Conservation (phyloP, 352 stramenopile species). For the Globisporangium cederbergense region DNA sequence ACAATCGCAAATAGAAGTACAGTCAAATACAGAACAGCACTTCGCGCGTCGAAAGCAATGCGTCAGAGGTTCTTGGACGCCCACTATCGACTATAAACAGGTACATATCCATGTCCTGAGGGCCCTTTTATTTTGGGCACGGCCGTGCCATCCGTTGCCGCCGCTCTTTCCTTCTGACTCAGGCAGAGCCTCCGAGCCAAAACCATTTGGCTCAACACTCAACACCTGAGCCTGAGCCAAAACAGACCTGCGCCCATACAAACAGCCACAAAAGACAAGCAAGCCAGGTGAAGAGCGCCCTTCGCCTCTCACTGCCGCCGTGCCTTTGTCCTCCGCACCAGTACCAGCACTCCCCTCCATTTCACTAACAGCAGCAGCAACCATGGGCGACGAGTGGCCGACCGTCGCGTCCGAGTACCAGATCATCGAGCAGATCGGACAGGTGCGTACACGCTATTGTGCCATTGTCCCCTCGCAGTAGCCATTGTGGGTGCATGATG, state of each 20-base stretch:
- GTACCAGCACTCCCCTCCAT: neutral
- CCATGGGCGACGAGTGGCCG: conserved; percentile 85
- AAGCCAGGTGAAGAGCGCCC: neutral
- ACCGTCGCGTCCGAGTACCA: conserved; percentile 81
- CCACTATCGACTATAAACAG: no score
- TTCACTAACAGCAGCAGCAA: conserved; percentile 7
- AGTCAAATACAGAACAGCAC: no score
- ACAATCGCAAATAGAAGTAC: no score
- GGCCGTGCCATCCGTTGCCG: neutral
- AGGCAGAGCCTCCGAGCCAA: neutral
- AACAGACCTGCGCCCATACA: neutral
- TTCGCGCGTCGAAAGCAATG: no score
- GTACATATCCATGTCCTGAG: neutral
- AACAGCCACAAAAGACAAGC: neutral
- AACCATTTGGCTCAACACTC: neutral
- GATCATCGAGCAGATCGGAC: conserved; percentile 89
- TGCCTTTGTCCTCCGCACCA: neutral
- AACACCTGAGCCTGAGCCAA: neutral
- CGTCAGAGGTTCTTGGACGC: no score
- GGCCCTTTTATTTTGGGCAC: neutral
- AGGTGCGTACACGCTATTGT: conserved; percentile 29
- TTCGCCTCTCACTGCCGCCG: neutral
- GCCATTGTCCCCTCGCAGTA: neutral
- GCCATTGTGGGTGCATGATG: neutral
- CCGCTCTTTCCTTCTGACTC: neutral